Conservation (phyloP, 2,329 filamentous ascomycete species). For the Biscogniauxia sp. region DNA sequence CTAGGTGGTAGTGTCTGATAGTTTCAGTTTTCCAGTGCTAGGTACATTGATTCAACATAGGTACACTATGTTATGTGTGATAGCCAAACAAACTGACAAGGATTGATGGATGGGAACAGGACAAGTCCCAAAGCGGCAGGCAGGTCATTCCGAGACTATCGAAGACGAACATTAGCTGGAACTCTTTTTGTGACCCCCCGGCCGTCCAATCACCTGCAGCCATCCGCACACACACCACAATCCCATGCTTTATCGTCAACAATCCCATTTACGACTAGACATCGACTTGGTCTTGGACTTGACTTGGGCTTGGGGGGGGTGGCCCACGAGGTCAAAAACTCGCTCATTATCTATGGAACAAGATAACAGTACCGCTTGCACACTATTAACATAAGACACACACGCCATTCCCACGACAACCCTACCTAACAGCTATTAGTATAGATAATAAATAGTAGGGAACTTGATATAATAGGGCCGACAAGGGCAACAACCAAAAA, state of each 20-base stretch:
- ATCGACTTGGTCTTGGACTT: too few species aligned
- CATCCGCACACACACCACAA: constrained; percentile 9
- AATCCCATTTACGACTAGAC: constrained; percentile 20
- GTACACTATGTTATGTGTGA: too few species aligned
- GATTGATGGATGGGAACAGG: too few species aligned
- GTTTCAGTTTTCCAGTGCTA: too few species aligned
- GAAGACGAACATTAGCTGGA: neutral
- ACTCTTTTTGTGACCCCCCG: neutral
- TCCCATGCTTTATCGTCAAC: constrained; percentile 16
- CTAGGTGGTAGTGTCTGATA: too few species aligned
- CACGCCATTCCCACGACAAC: neutral
- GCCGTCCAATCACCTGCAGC: neutral
- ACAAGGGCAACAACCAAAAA: neutral
- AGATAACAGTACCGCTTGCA: neutral
- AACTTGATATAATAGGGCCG: neutral
- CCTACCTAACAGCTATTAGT: neutral
- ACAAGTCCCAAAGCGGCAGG: neutral
- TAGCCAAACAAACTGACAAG: too few species aligned
- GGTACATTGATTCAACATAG: too few species aligned
- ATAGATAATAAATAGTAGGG: neutral
- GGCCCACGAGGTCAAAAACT: too few species aligned
- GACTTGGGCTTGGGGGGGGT: too few species aligned
- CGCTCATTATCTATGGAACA: too few species aligned
- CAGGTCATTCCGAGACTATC: neutral
- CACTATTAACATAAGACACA: neutral